Conservation (phyloP, 768 basidiomycete genomes). For the Suillus placidus region DNA sequence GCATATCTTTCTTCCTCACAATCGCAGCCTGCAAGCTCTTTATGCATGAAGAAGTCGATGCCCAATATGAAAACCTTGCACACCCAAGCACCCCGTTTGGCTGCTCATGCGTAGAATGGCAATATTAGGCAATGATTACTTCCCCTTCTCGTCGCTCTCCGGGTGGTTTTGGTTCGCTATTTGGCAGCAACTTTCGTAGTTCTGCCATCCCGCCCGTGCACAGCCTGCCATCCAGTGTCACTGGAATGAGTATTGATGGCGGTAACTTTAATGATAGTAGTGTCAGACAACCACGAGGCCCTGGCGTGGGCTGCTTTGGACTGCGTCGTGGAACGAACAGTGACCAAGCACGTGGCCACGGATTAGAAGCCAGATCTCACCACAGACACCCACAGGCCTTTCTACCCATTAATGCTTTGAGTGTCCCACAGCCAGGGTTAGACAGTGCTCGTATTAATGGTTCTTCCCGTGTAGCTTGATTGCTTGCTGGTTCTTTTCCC, state of each 20-base stretch:
- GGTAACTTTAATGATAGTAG: constrained; percentile 44
- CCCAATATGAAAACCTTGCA: constrained; percentile 93
- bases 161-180: constrained; percentile 71
- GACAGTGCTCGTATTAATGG: constrained; percentile 26
- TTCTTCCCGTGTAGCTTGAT: constrained; percentile 8
- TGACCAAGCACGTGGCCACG: constrained; percentile 56
- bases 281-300: constrained; percentile 86
- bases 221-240: constrained; percentile 62
- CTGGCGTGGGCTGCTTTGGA: constrained; percentile 75
- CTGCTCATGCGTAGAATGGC: constrained; percentile 81
- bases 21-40: constrained; percentile 49
- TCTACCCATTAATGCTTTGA: constrained; percentile 7
- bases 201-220: constrained; percentile 74
- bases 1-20: constrained; percentile 62
- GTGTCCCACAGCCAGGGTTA: constrained; percentile 21
- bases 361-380: constrained; percentile 71
- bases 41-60: constrained; percentile 98
- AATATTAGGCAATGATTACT: constrained; percentile 87
- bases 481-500: background rate
- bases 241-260: constrained; percentile 45
- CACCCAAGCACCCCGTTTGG: constrained; percentile 77
- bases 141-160: constrained; percentile 78
- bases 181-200: constrained; percentile 50
- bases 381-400: constrained; percentile 5
- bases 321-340: constrained; percentile 46